Percentiles rank a stretch among this genome's conserved stretches.
Conservation (phyloP, 1,284 basidiomycete genomes). For the Cryptococcus sp. region DNA sequence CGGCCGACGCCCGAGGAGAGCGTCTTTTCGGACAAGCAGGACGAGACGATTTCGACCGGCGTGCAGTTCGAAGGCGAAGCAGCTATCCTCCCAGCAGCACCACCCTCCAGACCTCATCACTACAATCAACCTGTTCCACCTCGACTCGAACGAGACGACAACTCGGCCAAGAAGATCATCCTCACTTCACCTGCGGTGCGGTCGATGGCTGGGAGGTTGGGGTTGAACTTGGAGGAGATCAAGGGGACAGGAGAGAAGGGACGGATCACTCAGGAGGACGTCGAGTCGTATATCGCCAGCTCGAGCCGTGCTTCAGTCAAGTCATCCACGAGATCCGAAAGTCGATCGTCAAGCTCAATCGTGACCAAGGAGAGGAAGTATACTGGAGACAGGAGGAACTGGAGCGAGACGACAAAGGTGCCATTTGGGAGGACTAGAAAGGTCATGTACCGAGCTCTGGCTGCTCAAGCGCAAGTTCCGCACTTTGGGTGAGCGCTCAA, state of each 20-base stretch:
- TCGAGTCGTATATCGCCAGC: slow-evolving; percentile 40
- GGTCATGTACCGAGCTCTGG: slow-evolving; percentile 84
- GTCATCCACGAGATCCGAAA: slow-evolving; percentile 2
- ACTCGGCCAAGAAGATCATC: slow-evolving; percentile 12
- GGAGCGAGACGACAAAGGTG: slow-evolving; percentile 48
- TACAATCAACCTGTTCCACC: slow-evolving; percentile 2
- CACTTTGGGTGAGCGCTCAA: slow-evolving; percentile 61
- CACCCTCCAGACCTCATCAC: slow-evolving; percentile 4
- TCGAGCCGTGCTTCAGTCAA: background rate
- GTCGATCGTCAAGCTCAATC: no score
- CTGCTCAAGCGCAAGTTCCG: slow-evolving; percentile 57
- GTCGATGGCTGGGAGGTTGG: slow-evolving; percentile 30
- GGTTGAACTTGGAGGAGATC: slow-evolving; percentile 49
- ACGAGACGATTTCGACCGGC: slow-evolving; percentile 12
- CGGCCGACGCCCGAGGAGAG: background rate
- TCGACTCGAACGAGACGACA: background rate
- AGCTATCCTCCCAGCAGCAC: slow-evolving; percentile 28
- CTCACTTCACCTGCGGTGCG: slow-evolving; percentile 37
- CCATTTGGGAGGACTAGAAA: slow-evolving; percentile 71
- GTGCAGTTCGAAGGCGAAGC: slow-evolving; percentile 37
- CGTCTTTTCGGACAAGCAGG: background rate
- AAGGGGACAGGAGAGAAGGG: slow-evolving; percentile 55
- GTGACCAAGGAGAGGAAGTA: no score
- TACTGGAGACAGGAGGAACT: slow-evolving; percentile 9
- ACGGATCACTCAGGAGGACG: slow-evolving; percentile 60